These are phyloP conservation scores for Cladosporium halotolerans DNA, from an alignment of 2,329 filamentous ascomycete genomes.

Conservation along the genomic window DNA sequence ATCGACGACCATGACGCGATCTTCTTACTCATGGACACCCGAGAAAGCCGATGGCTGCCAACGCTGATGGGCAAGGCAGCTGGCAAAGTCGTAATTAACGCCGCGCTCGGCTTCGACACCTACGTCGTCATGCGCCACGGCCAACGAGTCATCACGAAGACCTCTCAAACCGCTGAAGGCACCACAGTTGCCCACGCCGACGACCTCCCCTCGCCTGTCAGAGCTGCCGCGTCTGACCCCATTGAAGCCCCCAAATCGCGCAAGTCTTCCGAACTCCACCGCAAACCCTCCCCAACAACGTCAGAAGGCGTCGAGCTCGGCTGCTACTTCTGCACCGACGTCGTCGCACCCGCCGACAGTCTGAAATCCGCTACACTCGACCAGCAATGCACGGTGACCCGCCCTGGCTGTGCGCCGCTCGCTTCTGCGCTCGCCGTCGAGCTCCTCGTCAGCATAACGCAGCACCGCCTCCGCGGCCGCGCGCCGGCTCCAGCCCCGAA, in stretches of 20 bases:
- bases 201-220: neutral
- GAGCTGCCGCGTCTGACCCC: neutral
- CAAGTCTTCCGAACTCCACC: constrained; percentile 27
- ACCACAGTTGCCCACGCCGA: neutral
- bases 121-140: constrained; percentile 98
- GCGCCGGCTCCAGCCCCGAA: constrained; percentile 29
- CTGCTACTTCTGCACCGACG: constrained; percentile 98
- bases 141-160: constrained; percentile 31
- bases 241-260: constrained; percentile 1
- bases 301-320: constrained; percentile 54
- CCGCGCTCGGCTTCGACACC: constrained; percentile 90
- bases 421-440: constrained; percentile 89
- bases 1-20: constrained; percentile 84
- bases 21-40: constrained; percentile 89
- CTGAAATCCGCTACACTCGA: constrained; percentile 92
- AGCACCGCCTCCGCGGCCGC: constrained; percentile 49
- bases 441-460: constrained; percentile 76
- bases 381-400: constrained; percentile 95
- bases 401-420: constrained; percentile 85
- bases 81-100: constrained; percentile 94
- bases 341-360: constrained; percentile 88
- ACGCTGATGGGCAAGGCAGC: constrained; percentile 92
- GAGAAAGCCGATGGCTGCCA: constrained; percentile 90
- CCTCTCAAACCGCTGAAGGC: neutral
- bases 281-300: constrained; percentile 39